Evolutionary conservation across 2,329 filamentous ascomycete genomes (phyloP).

Genomic region (Diaporthe caulivora): DNA sequence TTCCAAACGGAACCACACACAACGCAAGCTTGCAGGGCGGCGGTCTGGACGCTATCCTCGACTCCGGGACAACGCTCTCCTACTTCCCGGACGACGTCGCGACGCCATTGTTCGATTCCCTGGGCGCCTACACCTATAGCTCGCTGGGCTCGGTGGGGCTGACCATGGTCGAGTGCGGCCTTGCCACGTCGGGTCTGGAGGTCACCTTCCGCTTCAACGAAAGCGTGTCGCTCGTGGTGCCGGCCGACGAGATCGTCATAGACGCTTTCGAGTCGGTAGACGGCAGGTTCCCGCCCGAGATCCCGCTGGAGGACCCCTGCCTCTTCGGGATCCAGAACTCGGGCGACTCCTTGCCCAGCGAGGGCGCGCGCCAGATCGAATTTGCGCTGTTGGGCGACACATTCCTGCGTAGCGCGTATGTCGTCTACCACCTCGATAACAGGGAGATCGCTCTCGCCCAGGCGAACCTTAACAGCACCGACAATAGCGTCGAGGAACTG

Average conservation of each 20-base stretch:
- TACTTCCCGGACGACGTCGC: constrained; percentile 70
- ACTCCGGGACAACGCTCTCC: constrained; percentile 75
- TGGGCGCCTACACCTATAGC: constrained; percentile 55
- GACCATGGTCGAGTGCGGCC: constrained; percentile 56
- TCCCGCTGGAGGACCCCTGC: constrained; percentile 60
- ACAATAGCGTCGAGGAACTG: constrained; percentile 61
- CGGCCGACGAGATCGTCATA: constrained; percentile 55
- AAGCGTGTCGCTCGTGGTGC: constrained; percentile 46
- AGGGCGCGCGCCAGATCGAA: constrained; percentile 32
- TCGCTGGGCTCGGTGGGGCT: constrained; percentile 48
- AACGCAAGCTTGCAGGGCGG: constrained; percentile 48
- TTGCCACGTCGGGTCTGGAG: constrained; percentile 50
- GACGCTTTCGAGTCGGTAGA: constrained; percentile 49
- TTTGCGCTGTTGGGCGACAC: constrained; percentile 59
- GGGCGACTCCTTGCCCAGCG: constrained; percentile 38
- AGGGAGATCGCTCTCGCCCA: constrained; percentile 65
- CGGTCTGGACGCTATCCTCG: constrained; percentile 68
- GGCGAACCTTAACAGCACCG: constrained; percentile 62
- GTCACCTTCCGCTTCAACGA: constrained; percentile 58
- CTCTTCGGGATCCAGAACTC: constrained; percentile 66
- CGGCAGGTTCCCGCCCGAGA: constrained; percentile 45
- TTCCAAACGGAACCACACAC: constrained; percentile 51
- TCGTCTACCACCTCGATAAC: constrained; percentile 67
- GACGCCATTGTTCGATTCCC: constrained; percentile 50
- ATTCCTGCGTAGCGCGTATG: constrained; percentile 63